Base-by-base conservation (phyloP, 768 basidiomycete genomes). In the Fomitopsis serialis region DNA sequence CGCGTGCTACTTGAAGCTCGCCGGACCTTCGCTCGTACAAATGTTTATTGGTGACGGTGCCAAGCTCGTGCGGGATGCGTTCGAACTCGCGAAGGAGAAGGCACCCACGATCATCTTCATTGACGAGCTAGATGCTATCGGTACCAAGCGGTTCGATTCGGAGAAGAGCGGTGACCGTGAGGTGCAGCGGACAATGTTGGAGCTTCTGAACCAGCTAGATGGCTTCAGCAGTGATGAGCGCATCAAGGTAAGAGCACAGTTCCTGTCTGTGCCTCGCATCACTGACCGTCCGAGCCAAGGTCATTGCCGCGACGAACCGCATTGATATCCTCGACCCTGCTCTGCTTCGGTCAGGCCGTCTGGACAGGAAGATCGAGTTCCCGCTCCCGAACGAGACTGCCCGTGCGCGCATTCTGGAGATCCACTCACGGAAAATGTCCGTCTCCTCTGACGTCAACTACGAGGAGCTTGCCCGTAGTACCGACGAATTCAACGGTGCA, bases 41-140 rank as follows among this genome's bases (percentile, higher is more conserved):
- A 99, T 98, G 97, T 99, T 96, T 70, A 99, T 99, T 61, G 97
- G 97, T 71, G 97, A 98, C 69, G 97, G 97, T 64, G 97, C 97
- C 51, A 98, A 98, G 70, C 84, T 99, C 48, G 97, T 99, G 21
- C 91, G 97, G 44, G 97, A 99, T 64, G 96, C 96, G 2, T 98
- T 99, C 67, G 94, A 95, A 44, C 79, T 99, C 44, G 97, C 97
- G 17, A 98, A 98, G 71, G 91, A 97, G 78, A 98, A 98, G 65
- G 91, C 94, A 1, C 95, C 95, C 6, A 89, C 94, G n/a, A 98
- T 98, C 69, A 98, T 98, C 69, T 98, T 98, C 73, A 98, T 98
- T 59, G 96, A 98, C 63, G 96, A 98, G 66, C 70, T 98, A 66
- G 96, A 98, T 68, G 95, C 95, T n/a, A 96, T 98, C 61, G 96